phyloP scores from a whole-genome alignment of 176 grass and related monocot genomes.

The Avena atlantica region DNA sequence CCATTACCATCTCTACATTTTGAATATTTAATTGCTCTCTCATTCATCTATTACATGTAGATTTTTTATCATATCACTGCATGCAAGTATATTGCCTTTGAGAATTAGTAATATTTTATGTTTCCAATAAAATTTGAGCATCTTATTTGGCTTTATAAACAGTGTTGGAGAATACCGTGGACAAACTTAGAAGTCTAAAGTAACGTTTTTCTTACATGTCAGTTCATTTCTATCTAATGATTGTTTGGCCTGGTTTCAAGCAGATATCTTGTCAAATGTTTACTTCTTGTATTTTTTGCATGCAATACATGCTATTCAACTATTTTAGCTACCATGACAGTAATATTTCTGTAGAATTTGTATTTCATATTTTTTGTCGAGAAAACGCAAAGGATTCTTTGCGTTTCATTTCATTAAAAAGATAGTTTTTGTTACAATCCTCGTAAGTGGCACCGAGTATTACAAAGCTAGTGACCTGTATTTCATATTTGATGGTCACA shows the following conservation, averaged over 20 bases:
- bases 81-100: background rate
- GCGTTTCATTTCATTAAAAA: no score
- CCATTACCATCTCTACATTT: background rate
- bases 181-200: background rate
- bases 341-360: background rate
- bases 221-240: constrained; percentile 24
- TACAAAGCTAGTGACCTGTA: background rate
- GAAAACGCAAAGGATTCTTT: no score
- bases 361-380: constrained; percentile 9
- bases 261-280: constrained; percentile 7
- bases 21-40: background rate
- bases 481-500: constrained; percentile 27
- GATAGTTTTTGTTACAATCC: no score
- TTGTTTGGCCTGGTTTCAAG: background rate
- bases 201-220: background rate
- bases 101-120: background rate
- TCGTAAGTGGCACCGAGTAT: no score
- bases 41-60: background rate
- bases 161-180: background rate
- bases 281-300: background rate
- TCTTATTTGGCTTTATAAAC: constrained; percentile 17
- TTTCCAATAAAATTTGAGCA: background rate
- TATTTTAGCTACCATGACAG: constrained; percentile 2
- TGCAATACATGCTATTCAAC: background rate
- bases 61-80: background rate